These are phyloP conservation scores for Pythium grandisporangium DNA, from an alignment of 352 stramenopile genomes.

Conservation along the genomic window DNA sequence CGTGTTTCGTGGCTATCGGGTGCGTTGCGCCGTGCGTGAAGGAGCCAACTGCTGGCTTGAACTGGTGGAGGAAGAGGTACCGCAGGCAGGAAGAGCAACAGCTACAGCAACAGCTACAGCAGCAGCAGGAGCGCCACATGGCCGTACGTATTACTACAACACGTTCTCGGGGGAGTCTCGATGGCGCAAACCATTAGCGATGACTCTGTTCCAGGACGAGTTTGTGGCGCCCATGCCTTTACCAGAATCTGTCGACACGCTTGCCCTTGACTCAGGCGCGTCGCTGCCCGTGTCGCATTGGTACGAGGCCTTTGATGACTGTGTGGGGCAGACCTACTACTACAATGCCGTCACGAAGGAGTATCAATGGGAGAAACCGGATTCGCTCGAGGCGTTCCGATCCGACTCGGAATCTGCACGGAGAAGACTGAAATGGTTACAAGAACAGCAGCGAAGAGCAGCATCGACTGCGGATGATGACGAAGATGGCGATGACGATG, in stretches of 20 bases:
- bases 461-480: too few relatives aligned
- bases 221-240: constrained; percentile 28
- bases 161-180: constrained; percentile 60
- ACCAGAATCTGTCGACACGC: background rate
- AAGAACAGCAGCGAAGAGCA: constrained; percentile 31
- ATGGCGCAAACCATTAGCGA: constrained; percentile 51
- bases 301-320: constrained; percentile 75
- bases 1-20: constrained; percentile 67
- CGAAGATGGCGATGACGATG: too few relatives aligned
- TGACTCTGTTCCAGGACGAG: constrained; percentile 63
- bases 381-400: constrained; percentile 19
- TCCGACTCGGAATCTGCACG: constrained; percentile 33
- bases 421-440: constrained; percentile 30
- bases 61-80: constrained; percentile 24
- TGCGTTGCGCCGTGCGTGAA: constrained; percentile 52
- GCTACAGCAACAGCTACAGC: too few relatives aligned
- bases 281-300: constrained; percentile 17
- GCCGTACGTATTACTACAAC: constrained; percentile 71
- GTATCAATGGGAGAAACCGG: constrained; percentile 62
- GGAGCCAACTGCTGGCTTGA: constrained; percentile 76
- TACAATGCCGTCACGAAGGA: constrained; percentile 68
- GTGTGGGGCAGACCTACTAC: constrained; percentile 56
- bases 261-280: background rate
- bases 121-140: too few relatives aligned
- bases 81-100: too few relatives aligned